Conservation (phyloP, 768 basidiomycete species). For the Botryobasidium botryosum region DNA sequence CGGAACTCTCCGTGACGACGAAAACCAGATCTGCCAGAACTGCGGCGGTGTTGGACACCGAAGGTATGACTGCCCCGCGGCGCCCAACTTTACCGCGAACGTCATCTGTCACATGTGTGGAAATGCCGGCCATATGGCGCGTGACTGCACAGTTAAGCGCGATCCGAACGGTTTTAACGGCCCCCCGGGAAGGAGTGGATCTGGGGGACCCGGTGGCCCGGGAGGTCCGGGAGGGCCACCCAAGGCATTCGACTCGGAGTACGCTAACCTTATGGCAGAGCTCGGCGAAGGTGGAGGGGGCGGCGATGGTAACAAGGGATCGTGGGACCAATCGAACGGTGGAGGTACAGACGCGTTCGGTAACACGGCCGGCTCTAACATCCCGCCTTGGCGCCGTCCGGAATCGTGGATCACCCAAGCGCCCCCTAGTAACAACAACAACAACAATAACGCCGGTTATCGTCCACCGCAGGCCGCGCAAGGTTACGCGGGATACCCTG, state of each 20-base stretch:
- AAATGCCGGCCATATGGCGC: constrained; percentile 96
- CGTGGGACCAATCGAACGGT: too few species aligned
- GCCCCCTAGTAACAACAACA: constrained; percentile 9
- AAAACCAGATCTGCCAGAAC: constrained; percentile 98
- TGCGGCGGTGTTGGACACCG: constrained; percentile 88
- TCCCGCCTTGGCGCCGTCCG: constrained; percentile 84
- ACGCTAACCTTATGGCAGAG: constrained; percentile 94
- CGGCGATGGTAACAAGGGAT: constrained; percentile 22
- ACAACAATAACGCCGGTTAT: too few species aligned
- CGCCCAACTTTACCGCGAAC: constrained; percentile 96
- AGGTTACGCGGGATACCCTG: constrained; percentile 10
- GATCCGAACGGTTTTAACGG: constrained; percentile 42
- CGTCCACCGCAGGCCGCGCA: constrained; percentile 20
- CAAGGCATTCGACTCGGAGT: constrained; percentile 90
- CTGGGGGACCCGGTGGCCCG: constrained; percentile 5
- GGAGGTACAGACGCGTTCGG: constrained; percentile 30
- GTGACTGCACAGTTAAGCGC: constrained; percentile 89
- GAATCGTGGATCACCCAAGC: constrained; percentile 66
- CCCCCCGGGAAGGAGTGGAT: constrained; percentile 3
- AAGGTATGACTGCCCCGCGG: constrained; percentile 98
- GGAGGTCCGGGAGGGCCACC: constrained; percentile 6
- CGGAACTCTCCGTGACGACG: constrained; percentile 97
- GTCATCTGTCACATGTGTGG: constrained; percentile 99
- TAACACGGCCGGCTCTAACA: constrained; percentile 37
- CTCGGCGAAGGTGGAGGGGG: constrained; percentile 60